Conservation (phyloP, 257 asterid genomes). For the Solanum sparsipilum region DNA sequence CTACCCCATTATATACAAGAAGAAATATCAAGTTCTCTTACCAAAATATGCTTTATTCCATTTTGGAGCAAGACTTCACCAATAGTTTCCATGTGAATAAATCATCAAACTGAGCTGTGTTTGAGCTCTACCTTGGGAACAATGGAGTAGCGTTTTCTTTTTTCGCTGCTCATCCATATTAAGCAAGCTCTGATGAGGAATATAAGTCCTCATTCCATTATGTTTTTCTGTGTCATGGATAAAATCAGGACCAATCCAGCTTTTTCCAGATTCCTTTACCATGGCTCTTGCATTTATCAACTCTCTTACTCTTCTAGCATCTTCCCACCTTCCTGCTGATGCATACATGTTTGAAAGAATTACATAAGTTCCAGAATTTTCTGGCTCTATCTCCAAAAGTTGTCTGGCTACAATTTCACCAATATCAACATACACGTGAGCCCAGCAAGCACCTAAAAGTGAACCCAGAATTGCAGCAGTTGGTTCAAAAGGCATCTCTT, state of each 20-base stretch:
- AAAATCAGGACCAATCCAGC: slow-evolving; percentile 54
- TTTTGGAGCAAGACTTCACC: slow-evolving; percentile 11
- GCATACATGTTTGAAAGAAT: slow-evolving; percentile 63
- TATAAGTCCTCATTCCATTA: slow-evolving; percentile 31
- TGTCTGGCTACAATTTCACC: slow-evolving; percentile 53
- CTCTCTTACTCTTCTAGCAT: slow-evolving; percentile 48
- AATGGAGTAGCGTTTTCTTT: slow-evolving; percentile 32
- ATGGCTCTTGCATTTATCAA: slow-evolving; percentile 40
- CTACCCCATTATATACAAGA: neutral
- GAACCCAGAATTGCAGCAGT: slow-evolving; percentile 85
- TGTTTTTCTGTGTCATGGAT: slow-evolving; percentile 22
- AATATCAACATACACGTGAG: slow-evolving; percentile 37
- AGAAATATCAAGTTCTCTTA: neutral
- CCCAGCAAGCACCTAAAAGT: slow-evolving; percentile 80
- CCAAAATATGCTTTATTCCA: neutral
- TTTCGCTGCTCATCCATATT: slow-evolving; percentile 41
- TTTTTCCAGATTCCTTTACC: slow-evolving; percentile 67
- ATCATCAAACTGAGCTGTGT: slow-evolving; percentile 42
- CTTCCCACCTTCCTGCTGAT: slow-evolving; percentile 69
- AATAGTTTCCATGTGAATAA: slow-evolving; percentile 40
- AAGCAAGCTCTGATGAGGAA: slow-evolving; percentile 28
- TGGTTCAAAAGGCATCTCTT: slow-evolving; percentile 65
- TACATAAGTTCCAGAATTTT: slow-evolving; percentile 54
- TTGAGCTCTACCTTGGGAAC: slow-evolving; percentile 30
- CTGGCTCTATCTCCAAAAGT: slow-evolving; percentile 72